Percentiles rank a stretch among this genome's conserved stretches.
Evolutionary conservation across 2,329 filamentous ascomycete species (phyloP).

Genomic region (Aspergillus candidus): DNA sequence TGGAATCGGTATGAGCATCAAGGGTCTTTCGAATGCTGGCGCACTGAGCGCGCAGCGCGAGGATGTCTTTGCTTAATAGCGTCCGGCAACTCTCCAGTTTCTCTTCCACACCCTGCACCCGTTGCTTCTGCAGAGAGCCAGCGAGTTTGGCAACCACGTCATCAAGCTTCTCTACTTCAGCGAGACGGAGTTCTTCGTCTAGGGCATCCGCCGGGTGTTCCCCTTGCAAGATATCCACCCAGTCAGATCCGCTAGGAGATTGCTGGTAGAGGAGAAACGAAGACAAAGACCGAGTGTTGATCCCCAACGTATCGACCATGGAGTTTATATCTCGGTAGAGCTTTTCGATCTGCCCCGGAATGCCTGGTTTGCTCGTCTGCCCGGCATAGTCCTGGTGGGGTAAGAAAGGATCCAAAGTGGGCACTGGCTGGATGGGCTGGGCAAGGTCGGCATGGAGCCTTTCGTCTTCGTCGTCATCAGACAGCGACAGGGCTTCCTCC

Average conservation of each 20-base stretch:
- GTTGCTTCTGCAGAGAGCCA: slow-evolving; percentile 59
- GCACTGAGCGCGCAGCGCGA: slow-evolving; percentile 66
- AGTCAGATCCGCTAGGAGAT: slow-evolving; percentile 44
- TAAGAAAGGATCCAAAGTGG: slow-evolving; percentile 44
- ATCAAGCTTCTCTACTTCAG: slow-evolving; percentile 66
- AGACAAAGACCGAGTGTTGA: slow-evolving; percentile 67
- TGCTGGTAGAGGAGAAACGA: slow-evolving; percentile 50
- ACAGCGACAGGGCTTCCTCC: slow-evolving; percentile 32
- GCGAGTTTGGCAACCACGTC: slow-evolving; percentile 60
- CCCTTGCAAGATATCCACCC: slow-evolving; percentile 35
- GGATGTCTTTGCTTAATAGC: slow-evolving; percentile 60
- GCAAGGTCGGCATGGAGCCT: slow-evolving; percentile 41
- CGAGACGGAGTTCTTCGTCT: slow-evolving; percentile 65
- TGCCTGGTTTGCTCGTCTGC: slow-evolving; percentile 40
- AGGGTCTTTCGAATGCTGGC: slow-evolving; percentile 75
- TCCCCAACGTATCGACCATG: slow-evolving; percentile 88
- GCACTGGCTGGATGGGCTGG: slow-evolving; percentile 37
- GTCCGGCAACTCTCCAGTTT: slow-evolving; percentile 65
- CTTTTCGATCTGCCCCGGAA: slow-evolving; percentile 46
- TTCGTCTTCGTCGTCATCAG: slow-evolving; percentile 45
- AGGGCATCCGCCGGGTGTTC: slow-evolving; percentile 61
- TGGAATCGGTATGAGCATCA: slow-evolving; percentile 61
- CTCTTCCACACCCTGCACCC: slow-evolving; percentile 60
- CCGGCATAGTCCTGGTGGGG: slow-evolving; percentile 43
- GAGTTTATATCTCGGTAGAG: slow-evolving; percentile 53